Base-by-base conservation (phyloP, 1,139 yeast species). In the Kurtzmaniella natalensis region DNA sequence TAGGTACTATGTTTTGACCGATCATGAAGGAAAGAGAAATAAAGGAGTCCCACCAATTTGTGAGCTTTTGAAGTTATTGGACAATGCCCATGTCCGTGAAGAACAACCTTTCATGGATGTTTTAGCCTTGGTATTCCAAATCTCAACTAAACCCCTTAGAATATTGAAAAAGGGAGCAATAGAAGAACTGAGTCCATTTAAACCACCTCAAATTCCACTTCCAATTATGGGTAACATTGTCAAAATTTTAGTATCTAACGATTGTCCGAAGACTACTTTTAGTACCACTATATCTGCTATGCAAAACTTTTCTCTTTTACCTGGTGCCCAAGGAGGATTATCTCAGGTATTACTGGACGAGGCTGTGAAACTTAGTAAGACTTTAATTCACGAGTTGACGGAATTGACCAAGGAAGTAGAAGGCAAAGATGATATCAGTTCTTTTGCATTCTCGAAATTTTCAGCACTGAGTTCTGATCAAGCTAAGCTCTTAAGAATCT, bases 381-480 rank as follows among this genome's bases (percentile, higher is more conserved):
- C 61, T 1, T 65, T 88, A 31, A 72, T 81, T 10, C 46, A 44
- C 2, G 94, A 85, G 44, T 60, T 89, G 38, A 62, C 69, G 23
- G 55, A 51, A 1, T 64, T 88, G 35, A 59, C 76, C 3, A 53
- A 49, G 2, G 78, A 75, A 25, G 64, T 85, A 23, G 45, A 57
- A 20, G 44, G 47, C 4, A 61, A 64, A 3, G 58, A 55, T 14
- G 81, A 72, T 33, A 54, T 76, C 21, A 76, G 74, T 34, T 70
- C 74, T 16, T 76, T 73, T 33, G 57, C 72, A 2, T 67, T 88
- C 43, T 64, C 76, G 13, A 77, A 76, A 46, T 87, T 89, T 50
- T 83, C 94, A 11, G 78, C 89, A 0, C 78, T 89, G 2, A 79
- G 86, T 32, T 84, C 96, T 0, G 88, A 84, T 40, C 97, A 89